Base-by-base conservation (phyloP, 768 basidiomycete genomes). In the Phanerodontia chrysosporium region DNA sequence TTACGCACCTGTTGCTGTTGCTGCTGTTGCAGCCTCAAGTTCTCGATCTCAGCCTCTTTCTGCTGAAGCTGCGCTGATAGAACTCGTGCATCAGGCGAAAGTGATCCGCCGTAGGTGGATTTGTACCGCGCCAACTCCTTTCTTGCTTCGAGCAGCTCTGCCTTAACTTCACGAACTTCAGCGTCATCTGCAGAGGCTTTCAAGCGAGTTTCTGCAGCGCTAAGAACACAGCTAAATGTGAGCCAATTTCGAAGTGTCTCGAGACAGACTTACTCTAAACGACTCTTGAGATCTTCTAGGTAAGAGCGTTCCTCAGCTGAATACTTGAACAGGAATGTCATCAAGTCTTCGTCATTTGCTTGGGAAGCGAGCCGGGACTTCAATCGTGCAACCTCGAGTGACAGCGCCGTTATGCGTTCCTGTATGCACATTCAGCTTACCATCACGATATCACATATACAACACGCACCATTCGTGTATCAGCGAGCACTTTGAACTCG, bases 301-400 rank as follows among this genome's bases (percentile, higher is more conserved):
- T 82, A 86, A 13, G 75, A 72, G 1, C 70, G 67, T 57, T 85
- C 80, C 18, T 83, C 81, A 5, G 79, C 73, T 45, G 81, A 77
- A 21, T 80, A 83, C 46, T 76, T 76, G 55, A 85, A 74, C 62
- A 95, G 80, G 69, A 92, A 92, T 4, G 74, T 73, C 71, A 95
- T 78, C 32, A 93, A 76, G 51, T 92, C 88, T 60, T 85, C 83
- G 24, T 89, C 80, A 6, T 87, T 85, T 1, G 81, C 77, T 27
- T 84, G 74, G 0, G 92, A 91, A 21, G 90, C 93, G n/a, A 95
- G 75, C 29, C 83, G 81, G 16, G 87, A 80, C 70, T 89, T 91
- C 62, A 89, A 77, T 24, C 94, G 80, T 44, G 75, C 78, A 12
- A 89, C 74, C 70, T 98, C 93, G 1, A 87, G 87, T 61, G 84